Conservation (phyloP, 257 asterid genomes). For the Solanum appendiculatum region DNA sequence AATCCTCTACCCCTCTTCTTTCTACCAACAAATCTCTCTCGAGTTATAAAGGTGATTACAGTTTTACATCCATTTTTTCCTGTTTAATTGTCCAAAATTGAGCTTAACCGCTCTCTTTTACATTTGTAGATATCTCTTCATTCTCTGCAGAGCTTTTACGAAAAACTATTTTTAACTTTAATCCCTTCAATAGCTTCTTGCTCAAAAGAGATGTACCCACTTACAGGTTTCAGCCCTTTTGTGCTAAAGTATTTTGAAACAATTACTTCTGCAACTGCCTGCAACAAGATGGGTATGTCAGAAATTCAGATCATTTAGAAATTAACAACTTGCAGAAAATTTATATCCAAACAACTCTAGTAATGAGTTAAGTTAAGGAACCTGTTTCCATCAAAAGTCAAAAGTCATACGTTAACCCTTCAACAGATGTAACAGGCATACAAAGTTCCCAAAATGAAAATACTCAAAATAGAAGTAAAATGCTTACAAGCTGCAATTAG, state of each 20-base stretch:
- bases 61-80: not conserved
- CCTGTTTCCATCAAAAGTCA: not conserved
- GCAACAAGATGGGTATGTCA: conserved; percentile 6
- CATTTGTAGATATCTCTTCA: not conserved
- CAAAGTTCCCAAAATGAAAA: not conserved
- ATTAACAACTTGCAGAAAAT: not conserved
- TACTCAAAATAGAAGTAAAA: not conserved
- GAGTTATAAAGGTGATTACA: not conserved
- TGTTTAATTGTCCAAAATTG: not conserved
- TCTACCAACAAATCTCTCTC: not conserved
- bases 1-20: not conserved
- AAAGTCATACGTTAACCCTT: not conserved
- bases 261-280: conserved; percentile 79
- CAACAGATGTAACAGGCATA: not conserved
- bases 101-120: not conserved
- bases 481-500: not conserved
- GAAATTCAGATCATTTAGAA: not conserved
- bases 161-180: not conserved
- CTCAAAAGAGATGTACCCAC: conserved; percentile 11
- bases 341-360: not conserved
- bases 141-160: not conserved
- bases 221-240: conserved; percentile 53
- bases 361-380: not conserved
- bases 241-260: conserved; percentile 45
- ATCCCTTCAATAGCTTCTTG: not conserved